Evolutionary conservation across 129 eudicot species (phyloP).

Genomic region (Smallanthus sonchifolius): DNA sequence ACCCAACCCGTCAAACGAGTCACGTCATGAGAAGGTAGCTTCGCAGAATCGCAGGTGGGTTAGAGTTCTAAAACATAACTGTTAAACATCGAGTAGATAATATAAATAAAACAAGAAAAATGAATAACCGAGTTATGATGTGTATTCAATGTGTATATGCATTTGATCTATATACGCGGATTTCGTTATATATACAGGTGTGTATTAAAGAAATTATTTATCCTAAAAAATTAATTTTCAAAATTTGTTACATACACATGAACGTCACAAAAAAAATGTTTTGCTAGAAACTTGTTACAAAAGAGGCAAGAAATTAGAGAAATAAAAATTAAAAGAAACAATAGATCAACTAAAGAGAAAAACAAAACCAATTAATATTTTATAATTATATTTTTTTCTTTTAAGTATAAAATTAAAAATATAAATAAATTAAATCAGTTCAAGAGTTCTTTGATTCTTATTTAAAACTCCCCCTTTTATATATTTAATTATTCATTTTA

Average conservation of each 20-base stretch:
- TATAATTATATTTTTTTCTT: neutral
- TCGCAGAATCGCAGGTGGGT: slow-evolving; percentile 51
- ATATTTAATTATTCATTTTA: slow-evolving; percentile 5
- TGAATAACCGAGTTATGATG: no score
- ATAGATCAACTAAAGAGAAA: no score
- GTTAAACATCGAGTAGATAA: no score
- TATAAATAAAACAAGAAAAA: slow-evolving; percentile 15
- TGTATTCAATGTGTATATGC: no score
- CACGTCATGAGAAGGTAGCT: slow-evolving; percentile 31
- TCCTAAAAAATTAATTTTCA: neutral
- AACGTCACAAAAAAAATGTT: neutral
- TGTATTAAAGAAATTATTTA: neutral
- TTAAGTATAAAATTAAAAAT: neutral
- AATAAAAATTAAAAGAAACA: no score
- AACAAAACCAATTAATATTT: neutral
- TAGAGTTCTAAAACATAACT: slow-evolving; percentile 48
- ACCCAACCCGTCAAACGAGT: slow-evolving; percentile 17
- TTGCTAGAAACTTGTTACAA: neutral
- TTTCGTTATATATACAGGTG: neutral
- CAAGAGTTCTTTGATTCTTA: neutral
- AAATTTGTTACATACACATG: neutral
- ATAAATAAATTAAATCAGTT: neutral
- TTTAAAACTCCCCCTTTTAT: neutral
- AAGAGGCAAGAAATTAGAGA: neutral
- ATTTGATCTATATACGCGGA: no score